These are phyloP conservation scores for Colletotrichum magnum DNA, from an alignment of 2,329 filamentous ascomycete species.

Conservation along the genomic window DNA sequence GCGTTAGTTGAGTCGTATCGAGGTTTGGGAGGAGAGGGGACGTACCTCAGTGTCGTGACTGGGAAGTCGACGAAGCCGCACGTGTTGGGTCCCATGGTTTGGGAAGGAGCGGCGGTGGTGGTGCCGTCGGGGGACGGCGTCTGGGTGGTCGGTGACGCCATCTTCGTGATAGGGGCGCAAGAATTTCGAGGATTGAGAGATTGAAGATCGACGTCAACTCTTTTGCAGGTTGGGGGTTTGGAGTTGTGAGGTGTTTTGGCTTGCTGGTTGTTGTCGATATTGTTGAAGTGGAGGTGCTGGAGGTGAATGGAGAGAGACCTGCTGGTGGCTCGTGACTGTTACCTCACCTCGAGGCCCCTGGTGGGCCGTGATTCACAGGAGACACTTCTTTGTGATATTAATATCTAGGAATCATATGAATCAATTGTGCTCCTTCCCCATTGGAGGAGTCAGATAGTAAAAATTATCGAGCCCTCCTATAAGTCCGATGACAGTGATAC, in stretches of 20 bases:
- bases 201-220: not conserved
- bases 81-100: not conserved
- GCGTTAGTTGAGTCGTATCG: not conserved
- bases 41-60: not conserved
- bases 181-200: not conserved
- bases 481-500: not conserved
- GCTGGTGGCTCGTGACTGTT: no score
- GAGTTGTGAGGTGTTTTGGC: no score
- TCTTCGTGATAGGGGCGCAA: not conserved
- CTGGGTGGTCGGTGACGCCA: not conserved
- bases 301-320: no score
- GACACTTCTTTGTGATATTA: no score
- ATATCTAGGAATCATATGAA: not conserved
- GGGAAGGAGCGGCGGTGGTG: not conserved
- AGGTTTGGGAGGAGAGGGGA: accelerated
- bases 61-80: constrained; percentile 16
- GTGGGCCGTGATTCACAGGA: no score
- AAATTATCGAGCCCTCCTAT: not conserved
- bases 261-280: no score
- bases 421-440: not conserved
- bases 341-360: no score
- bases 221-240: no score
- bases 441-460: not conserved
- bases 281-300: no score
- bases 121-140: not conserved